A percentile compares a stretch with the other conserved stretches of the same genome.
These are phyloP conservation scores for Spirogloea muscicola DNA, from an alignment of 139 green algal genomes.

Conservation along the genomic window DNA sequence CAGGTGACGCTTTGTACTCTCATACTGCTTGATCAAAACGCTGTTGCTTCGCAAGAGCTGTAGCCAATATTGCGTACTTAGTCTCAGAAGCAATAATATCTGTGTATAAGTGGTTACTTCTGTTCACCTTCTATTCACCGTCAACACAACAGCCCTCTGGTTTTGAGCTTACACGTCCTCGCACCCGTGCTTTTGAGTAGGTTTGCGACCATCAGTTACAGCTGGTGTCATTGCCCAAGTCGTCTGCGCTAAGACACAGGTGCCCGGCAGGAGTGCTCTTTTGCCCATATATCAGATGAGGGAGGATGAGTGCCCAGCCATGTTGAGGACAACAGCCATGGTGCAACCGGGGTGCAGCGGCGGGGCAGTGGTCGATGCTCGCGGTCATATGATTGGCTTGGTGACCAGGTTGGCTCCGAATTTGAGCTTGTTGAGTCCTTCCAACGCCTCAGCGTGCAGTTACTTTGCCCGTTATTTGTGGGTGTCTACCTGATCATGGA, in stretches of 20 bases:
- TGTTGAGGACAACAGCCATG: slow-evolving; percentile 41
- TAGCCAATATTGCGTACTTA: too few species aligned
- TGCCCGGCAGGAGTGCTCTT: neutral
- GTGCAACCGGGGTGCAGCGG: slow-evolving; percentile 41
- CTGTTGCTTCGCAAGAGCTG: too few species aligned
- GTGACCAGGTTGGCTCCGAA: slow-evolving; percentile 26
- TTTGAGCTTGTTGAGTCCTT: too few species aligned
- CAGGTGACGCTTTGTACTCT: too few species aligned
- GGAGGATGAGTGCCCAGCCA: neutral
- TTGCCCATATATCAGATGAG: neutral
- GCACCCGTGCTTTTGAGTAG: too few species aligned
- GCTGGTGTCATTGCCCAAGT: slow-evolving; percentile 17
- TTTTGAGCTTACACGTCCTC: too few species aligned
- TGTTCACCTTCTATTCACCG: too few species aligned
- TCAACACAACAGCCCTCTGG: too few species aligned
- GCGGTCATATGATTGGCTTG: slow-evolving; percentile 30
- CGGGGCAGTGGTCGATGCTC: slow-evolving; percentile 27
- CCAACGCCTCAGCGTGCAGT: neutral
- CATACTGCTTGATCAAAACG: too few species aligned
- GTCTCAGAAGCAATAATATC: too few species aligned
- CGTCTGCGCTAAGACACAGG: neutral
- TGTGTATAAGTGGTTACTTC: too few species aligned
- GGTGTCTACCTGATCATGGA: neutral
- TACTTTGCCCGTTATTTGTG: neutral
- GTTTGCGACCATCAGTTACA: slow-evolving; percentile 18